A percentile compares a stretch with the other conserved stretches of the same genome.
phyloP scores from a whole-genome alignment of 768 basidiomycete genomes.

The Lentinula guzmanii region DNA sequence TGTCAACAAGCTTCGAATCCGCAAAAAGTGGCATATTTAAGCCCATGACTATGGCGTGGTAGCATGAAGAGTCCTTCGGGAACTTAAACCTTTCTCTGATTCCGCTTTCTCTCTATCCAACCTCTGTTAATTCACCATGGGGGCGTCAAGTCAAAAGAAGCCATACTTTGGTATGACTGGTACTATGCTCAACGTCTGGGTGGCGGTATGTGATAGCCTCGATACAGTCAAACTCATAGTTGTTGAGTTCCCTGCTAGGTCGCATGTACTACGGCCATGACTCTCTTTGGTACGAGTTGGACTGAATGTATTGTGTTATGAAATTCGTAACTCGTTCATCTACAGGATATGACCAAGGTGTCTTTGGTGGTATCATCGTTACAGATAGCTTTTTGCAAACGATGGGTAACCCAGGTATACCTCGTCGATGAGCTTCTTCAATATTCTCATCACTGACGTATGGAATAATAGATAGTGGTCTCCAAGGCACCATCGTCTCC shows the following conservation, averaged over 20 bases:
- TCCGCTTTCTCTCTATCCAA: no score
- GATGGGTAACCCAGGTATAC: conserved; percentile 35
- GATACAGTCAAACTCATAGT: neutral
- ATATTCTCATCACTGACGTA: neutral
- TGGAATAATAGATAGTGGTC: conserved; percentile 19
- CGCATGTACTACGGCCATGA: conserved; percentile 47
- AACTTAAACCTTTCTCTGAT: no score
- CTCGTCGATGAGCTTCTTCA: neutral
- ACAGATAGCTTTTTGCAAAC: conserved; percentile 38
- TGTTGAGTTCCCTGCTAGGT: conserved; percentile 20
- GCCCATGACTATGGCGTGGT: no score
- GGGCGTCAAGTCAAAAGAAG: conserved; percentile 4
- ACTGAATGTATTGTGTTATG: neutral
- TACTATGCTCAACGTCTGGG: conserved; percentile 36
- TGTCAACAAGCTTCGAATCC: no score
- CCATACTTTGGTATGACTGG: conserved; percentile 42
- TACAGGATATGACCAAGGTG: conserved; percentile 46
- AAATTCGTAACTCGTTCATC: neutral
- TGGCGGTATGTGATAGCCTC: conserved; percentile 9
- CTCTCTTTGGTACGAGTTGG: conserved; percentile 33
- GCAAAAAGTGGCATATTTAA: no score
- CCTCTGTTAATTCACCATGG: neutral
- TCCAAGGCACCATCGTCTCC: conserved; percentile 45
- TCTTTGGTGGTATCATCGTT: conserved; percentile 47
- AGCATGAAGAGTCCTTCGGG: no score